A percentile compares a stretch with the other conserved stretches of the same genome.
Conservation (phyloP, 164 flowering plant species). For the Kalanchoe fedtschenkoi region DNA sequence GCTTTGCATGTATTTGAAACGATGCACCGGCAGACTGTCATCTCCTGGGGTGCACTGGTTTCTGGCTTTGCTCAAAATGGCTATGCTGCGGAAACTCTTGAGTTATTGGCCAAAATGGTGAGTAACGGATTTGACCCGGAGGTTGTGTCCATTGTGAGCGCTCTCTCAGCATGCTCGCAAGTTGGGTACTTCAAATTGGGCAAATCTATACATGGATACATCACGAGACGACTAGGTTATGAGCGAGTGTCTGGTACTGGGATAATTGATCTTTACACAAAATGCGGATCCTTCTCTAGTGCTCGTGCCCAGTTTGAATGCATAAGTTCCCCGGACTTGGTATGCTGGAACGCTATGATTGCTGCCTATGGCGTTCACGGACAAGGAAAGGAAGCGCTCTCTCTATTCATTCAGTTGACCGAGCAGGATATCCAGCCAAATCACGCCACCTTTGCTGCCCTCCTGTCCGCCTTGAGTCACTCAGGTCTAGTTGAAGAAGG, state of each 20-base stretch:
- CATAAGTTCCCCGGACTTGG: slow-evolving; percentile 20
- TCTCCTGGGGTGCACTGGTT: slow-evolving; percentile 49
- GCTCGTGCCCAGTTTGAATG: slow-evolving; percentile 28
- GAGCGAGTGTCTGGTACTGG: slow-evolving; percentile 29
- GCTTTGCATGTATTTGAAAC: slow-evolving; percentile 25
- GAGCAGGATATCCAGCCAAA: slow-evolving; percentile 29
- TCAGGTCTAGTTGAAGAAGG: slow-evolving; percentile 52
- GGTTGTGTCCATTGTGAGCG: slow-evolving; percentile 31
- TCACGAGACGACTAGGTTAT: slow-evolving; percentile 21
- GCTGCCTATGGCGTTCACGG: slow-evolving; percentile 46
- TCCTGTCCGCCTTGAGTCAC: slow-evolving; percentile 52
- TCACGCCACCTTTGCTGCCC: slow-evolving; percentile 48
- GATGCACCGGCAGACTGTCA: slow-evolving; percentile 22
- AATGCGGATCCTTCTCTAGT: slow-evolving; percentile 38
- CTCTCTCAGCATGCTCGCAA: slow-evolving; percentile 40
- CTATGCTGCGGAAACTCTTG: slow-evolving; percentile 32
- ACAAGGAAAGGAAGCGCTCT: slow-evolving; percentile 37
- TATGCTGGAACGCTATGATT: slow-evolving; percentile 44
- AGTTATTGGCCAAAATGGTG: slow-evolving; percentile 37
- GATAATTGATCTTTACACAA: slow-evolving; percentile 46
- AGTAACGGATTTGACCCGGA: slow-evolving; percentile 29
- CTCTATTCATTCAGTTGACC: slow-evolving; percentile 32
- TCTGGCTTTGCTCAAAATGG: slow-evolving; percentile 57
- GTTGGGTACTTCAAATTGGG: slow-evolving; percentile 33
- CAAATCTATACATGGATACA: slow-evolving; percentile 40